Base-by-base conservation (phyloP, 83 land plant species). In the Thuja plicata region DNA sequence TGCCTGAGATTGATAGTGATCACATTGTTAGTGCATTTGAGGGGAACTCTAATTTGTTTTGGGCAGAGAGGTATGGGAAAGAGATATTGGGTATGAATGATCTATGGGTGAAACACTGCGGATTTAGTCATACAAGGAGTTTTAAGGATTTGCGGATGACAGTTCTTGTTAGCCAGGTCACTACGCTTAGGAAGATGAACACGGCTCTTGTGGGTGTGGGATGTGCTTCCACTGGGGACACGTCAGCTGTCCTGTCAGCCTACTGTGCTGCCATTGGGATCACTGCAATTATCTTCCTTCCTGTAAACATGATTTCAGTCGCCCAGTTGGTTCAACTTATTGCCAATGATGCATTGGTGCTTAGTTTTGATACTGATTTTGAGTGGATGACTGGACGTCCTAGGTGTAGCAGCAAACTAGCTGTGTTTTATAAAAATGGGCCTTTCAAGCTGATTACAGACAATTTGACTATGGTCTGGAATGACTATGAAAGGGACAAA, bases 61-160 rank as follows among this genome's bases (percentile, higher is more conserved):
- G 96, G 96, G 96, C 94, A 27, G 97, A 95, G 90, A 76, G 97
- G 15, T 91, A 87, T 32, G 96, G 97, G n/a, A 93, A 92, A 84
- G 91, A 95, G 89, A 80, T 90, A 21, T 88, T 95, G 30, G 91
- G 87, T 5, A 95, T 95, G 97, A 93, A 87, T 52, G 97, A 95
- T 86, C 87, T 95, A 54, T 95, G 97, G 96, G 95, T 95, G 15
- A 95, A 95, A 87, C 97, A 95, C 60, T 95, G 95, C 55, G 97
- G 97, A 66, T 94, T 93, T 45, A 94, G 94, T 66, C 97, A 95
- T 66, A 95, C 94, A 0, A 94, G 96, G 13, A 90, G 92, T 74
- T 95, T 95, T 86, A 95, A 95, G 90, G 97, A 95, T 85, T 88
- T 95, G 86, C 94, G 97, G 70, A 95, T 95, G 96, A 95, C 97